Evolutionary conservation across 2,329 filamentous ascomycete species (phyloP).

Genomic region (Chaetomiaceae sp.): DNA sequence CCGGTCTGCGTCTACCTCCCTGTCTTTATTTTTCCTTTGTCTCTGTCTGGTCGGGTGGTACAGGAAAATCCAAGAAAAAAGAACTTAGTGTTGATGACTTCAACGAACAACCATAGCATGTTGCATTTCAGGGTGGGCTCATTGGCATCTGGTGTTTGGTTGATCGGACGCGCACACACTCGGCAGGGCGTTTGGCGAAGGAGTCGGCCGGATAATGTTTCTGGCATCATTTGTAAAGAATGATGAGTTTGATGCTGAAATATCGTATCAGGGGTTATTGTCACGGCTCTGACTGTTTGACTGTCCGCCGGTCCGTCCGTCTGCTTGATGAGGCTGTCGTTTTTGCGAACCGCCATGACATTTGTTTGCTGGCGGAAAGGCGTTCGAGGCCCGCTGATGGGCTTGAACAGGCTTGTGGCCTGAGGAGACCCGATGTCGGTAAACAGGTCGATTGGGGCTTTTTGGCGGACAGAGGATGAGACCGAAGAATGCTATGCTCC

Average conservation of each 20-base stretch:
- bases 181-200: conserved; percentile 23
- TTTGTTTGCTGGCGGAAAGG: neutral
- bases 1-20: neutral
- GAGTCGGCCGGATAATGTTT: conserved; percentile 7
- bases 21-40: conserved; percentile 5
- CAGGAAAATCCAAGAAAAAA: conserved; percentile 22
- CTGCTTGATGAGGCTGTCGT: neutral
- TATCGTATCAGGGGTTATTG: neutral
- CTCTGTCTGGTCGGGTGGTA: conserved; percentile 13
- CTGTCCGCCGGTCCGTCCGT: neutral
- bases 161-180: conserved; percentile 19
- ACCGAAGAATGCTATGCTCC: neutral
- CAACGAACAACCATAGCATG: conserved; percentile 25
- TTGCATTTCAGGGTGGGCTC: conserved; percentile 27
- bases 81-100: conserved; percentile 20
- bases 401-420: too few relatives aligned
- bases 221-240: conserved; percentile 16
- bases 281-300: neutral
- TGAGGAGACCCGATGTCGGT: neutral
- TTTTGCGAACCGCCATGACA: neutral
- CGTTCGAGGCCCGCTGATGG: too few relatives aligned
- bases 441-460: neutral
- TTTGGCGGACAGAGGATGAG: neutral
- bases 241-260: conserved; percentile 8
- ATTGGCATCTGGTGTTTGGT: conserved; percentile 23